phyloP scores from a whole-genome alignment of 495 filamentous ascomycete genomes.

The Trichocladium uniseriatum region DNA sequence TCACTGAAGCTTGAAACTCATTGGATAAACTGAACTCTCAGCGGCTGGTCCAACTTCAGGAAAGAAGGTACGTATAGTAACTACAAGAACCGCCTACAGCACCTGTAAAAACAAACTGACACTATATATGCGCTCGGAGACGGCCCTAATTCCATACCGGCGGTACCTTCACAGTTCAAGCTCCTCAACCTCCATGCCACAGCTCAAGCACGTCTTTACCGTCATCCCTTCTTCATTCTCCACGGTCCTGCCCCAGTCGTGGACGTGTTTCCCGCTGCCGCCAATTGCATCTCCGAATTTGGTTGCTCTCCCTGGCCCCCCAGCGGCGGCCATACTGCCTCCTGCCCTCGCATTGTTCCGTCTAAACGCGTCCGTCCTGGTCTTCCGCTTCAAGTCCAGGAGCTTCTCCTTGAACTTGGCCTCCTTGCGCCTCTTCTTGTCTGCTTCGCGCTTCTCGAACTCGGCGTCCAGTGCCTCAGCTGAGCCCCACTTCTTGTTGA shows the following conservation, averaged over 20 bases:
- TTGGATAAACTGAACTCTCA: too few relatives aligned
- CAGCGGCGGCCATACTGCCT: conserved; percentile 9
- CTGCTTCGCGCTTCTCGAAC: conserved; percentile 67
- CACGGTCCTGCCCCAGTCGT: conserved; percentile 81
- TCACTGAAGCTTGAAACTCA: too few relatives aligned
- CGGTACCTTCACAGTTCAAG: conserved; percentile 57
- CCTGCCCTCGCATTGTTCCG: conserved; percentile 42
- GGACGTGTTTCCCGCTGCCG: conserved; percentile 64
- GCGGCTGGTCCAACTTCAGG: too few relatives aligned
- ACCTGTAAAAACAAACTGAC: too few relatives aligned
- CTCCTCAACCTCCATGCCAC: conserved; percentile 96
- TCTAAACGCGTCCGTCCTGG: conserved; percentile 81
- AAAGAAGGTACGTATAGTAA: too few relatives aligned
- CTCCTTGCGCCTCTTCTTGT: conserved; percentile 84
- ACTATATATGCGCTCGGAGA: too few relatives aligned
- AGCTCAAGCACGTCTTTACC: conserved; percentile 77
- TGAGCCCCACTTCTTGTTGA: conserved; percentile 75
- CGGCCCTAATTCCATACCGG: neutral
- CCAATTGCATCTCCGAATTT: conserved; percentile 71
- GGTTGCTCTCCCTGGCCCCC: conserved; percentile 40
- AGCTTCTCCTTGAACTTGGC: conserved; percentile 84
- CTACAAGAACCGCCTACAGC: too few relatives aligned
- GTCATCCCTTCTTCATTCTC: conserved; percentile 72
- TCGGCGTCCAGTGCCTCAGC: conserved; percentile 79
- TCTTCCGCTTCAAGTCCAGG: conserved; percentile 83